These are phyloP conservation scores for Xylaria telfairii DNA, from an alignment of 495 filamentous ascomycete genomes.

Conservation along the genomic window DNA sequence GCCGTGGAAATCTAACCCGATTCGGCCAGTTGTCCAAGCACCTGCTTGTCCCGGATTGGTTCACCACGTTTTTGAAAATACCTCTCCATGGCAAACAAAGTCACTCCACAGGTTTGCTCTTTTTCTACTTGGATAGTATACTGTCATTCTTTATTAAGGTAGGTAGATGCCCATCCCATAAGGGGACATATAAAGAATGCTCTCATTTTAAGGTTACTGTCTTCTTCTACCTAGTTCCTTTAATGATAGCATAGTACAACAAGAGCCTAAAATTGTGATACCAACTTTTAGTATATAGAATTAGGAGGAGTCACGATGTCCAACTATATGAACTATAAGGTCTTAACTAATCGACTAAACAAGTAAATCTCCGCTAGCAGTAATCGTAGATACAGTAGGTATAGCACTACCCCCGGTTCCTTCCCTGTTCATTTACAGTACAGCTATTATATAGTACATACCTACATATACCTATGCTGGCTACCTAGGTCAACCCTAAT, in stretches of 20 bases:
- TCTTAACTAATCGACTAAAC: neutral
- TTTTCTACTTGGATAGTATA: neutral
- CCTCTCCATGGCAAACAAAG: neutral
- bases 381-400: no score
- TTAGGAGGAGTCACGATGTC: neutral
- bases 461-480: no score
- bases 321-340: neutral
- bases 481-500: neutral
- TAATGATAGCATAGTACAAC: neutral
- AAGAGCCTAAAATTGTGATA: neutral
- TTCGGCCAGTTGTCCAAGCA: conserved; percentile 7
- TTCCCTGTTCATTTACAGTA: neutral
- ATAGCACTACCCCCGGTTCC: neutral
- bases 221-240: neutral
- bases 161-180: neutral
- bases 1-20: conserved; percentile 7
- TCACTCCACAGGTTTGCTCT: neutral
- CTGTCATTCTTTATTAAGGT: neutral
- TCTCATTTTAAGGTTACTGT: neutral
- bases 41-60: conserved; percentile 26
- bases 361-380: neutral
- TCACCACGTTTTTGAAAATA: conserved; percentile 2
- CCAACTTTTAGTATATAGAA: neutral
- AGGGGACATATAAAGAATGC: neutral
- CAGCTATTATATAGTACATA: no score